Evolutionary conservation across 805 yeast genomes (phyloP).

Genomic region (Alloascoidea africana): DNA sequence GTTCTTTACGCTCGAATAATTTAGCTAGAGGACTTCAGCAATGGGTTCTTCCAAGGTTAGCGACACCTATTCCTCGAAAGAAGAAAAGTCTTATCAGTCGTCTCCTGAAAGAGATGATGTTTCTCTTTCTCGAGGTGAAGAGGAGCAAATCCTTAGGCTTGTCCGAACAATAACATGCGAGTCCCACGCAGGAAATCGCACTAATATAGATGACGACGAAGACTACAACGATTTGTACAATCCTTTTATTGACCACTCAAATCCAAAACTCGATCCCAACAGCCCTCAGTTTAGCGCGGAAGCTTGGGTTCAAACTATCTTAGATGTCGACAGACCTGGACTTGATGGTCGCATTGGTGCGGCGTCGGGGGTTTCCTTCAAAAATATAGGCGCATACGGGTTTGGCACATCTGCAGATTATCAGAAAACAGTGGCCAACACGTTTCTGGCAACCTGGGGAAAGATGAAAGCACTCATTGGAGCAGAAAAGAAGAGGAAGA

Average conservation of each 20-base stretch:
- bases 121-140: no score
- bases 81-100: no score
- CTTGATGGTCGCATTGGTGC: conserved; percentile 42
- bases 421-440: conserved; percentile 43
- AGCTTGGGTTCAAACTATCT: conserved; percentile 51
- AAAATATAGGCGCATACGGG: conserved; percentile 47
- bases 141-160: background rate
- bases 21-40: no score
- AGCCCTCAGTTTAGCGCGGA: conserved; percentile 37
- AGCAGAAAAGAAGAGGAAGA: conserved; percentile 23
- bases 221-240: conserved; percentile 6
- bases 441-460: conserved; percentile 15
- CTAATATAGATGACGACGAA: no score
- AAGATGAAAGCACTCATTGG: conserved; percentile 12
- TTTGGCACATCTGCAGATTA: conserved; percentile 49
- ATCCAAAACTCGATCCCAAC: conserved; percentile 42
- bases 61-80: no score
- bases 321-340: conserved; percentile 35
- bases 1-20: no score
- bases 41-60: no score
- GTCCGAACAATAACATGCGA: background rate
- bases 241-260: conserved; percentile 15
- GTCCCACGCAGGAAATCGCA: background rate
- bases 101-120: no score
- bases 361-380: conserved; percentile 41